phyloP scores from a whole-genome alignment of 2,329 filamentous ascomycete species.

The Penicillium corylophilum region DNA sequence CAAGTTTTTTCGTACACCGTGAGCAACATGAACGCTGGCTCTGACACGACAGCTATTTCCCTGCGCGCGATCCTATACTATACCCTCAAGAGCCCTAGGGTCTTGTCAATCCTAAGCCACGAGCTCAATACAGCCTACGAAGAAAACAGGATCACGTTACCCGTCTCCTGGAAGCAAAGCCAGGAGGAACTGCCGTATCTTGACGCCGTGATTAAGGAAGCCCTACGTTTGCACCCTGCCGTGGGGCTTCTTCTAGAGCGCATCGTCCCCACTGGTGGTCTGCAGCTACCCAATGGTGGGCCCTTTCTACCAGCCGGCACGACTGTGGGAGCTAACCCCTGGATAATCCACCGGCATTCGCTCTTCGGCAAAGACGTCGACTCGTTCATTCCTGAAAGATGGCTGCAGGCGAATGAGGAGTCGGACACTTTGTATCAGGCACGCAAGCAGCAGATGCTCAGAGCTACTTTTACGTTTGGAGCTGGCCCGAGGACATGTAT shows the following conservation, averaged over 20 bases:
- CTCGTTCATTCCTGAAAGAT: constrained; percentile 23
- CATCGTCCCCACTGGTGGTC: constrained; percentile 22
- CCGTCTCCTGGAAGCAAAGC: constrained; percentile 27
- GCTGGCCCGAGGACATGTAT: constrained; percentile 57
- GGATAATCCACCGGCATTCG: constrained; percentile 29
- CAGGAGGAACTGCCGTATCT: constrained; percentile 28
- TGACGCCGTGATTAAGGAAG: constrained; percentile 31
- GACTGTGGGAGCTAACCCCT: constrained; percentile 34
- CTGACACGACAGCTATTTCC: constrained; percentile 36
- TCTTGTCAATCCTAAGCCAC: constrained; percentile 46
- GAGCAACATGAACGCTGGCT: constrained; percentile 34
- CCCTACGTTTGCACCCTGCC: constrained; percentile 27
- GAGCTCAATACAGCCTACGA: constrained; percentile 43
- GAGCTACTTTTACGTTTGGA: constrained; percentile 46
- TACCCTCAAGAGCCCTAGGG: constrained; percentile 25
- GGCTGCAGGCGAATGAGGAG: constrained; percentile 19
- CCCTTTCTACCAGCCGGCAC: constrained; percentile 26
- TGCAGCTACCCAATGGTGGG: constrained; percentile 21
- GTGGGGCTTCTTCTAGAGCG: constrained; percentile 26
- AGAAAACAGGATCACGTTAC: constrained; percentile 11
- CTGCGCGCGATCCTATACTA: constrained; percentile 36
- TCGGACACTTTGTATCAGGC: constrained; percentile 10
- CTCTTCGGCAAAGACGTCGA: constrained; percentile 24
- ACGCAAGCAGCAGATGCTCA: constrained; percentile 20
- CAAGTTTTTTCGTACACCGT: constrained; percentile 29